phyloP scores from a whole-genome alignment of 2,329 filamentous ascomycete genomes.

The Mariannaea elegans region DNA sequence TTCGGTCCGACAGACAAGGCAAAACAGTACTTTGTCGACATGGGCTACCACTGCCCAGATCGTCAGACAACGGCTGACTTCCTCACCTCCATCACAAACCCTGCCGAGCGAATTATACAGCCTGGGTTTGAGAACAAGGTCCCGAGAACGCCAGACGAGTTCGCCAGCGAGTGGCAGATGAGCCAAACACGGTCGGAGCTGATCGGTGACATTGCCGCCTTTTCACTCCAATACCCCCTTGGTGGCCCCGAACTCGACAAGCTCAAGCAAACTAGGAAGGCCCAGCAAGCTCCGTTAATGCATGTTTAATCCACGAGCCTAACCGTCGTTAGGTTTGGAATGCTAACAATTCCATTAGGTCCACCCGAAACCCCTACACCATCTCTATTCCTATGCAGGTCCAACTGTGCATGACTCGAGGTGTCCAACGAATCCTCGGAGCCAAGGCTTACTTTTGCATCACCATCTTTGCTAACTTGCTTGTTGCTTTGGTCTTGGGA shows the following conservation, averaged over 20 bases:
- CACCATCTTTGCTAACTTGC: conserved; percentile 60
- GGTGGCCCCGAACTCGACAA: conserved; percentile 50
- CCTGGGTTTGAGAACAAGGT: conserved; percentile 68
- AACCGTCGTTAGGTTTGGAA: too few relatives aligned
- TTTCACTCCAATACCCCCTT: conserved; percentile 57
- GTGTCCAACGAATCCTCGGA: conserved; percentile 62
- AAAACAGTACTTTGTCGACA: conserved; percentile 75
- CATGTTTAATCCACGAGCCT: too few relatives aligned
- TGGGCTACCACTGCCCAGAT: conserved; percentile 73
- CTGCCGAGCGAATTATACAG: conserved; percentile 63
- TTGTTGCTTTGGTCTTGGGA: conserved; percentile 70
- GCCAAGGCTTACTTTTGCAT: too few relatives aligned
- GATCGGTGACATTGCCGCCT: conserved; percentile 58
- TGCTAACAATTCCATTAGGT: too few relatives aligned
- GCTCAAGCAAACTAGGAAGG: conserved; percentile 59
- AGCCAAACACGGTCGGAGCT: conserved; percentile 56
- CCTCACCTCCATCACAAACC: conserved; percentile 74
- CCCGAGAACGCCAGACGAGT: conserved; percentile 75
- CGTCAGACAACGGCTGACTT: conserved; percentile 77
- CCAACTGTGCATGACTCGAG: conserved; percentile 58
- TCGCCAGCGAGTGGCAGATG: conserved; percentile 59
- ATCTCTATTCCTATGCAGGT: conserved; percentile 65
- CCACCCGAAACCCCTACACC: conserved; percentile 64
- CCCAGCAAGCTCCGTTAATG: too few relatives aligned
- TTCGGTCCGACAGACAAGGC: conserved; percentile 71